Evolutionary conservation across 495 filamentous ascomycete species (phyloP), one percentile per base, ranked within the genome.

Genomic region (Cryomyces minteri): DNA sequence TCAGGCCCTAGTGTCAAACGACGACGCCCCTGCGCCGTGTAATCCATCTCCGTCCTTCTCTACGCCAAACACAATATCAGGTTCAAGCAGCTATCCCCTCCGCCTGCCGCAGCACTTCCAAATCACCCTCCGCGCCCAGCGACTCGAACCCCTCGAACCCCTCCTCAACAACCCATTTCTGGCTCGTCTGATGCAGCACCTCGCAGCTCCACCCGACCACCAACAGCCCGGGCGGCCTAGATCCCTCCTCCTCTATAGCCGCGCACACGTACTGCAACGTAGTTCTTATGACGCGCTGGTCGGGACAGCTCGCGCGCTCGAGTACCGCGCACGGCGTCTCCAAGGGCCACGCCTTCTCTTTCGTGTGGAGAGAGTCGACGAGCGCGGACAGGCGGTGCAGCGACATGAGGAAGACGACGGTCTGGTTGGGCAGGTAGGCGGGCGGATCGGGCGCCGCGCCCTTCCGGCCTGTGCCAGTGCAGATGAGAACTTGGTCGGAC

Each of bases 391-490:
- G 72, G 11, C 90, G 73, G 64, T 98, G 90, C 48, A 98, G 63
- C 31, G 86, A 83, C 90, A 98, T 98, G 30, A 98, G 61, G 46
- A 95, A 94, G n/a, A 98, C 80, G 4, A 87, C 83, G 0, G 90
- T 98, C 47, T 86, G 71, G 4, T 72, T 80, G 0, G 62, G 58
- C 2, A 88, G 75, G 56, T 76, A 94, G 50, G 79, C 76, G 0
- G 90, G 92, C 37, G 85, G 84, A 18, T 73, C 67, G 0, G 85
- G 84, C 2, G 83, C 67, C 45, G 73, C 78, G n/a, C 92, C 90
- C 64, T 90, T 92, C 53, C 88, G 71, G 8, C 90, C 90, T 0
- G 92, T 96, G 4, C 92, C 92, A 0, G 90, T 98, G 58, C 88
- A 94, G 25, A 98, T 71, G 12, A 98, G 67, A 1, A 96, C 79